Base-by-base conservation (phyloP, 176 grass and related monocot genomes). In the Musa schizocarpa region DNA sequence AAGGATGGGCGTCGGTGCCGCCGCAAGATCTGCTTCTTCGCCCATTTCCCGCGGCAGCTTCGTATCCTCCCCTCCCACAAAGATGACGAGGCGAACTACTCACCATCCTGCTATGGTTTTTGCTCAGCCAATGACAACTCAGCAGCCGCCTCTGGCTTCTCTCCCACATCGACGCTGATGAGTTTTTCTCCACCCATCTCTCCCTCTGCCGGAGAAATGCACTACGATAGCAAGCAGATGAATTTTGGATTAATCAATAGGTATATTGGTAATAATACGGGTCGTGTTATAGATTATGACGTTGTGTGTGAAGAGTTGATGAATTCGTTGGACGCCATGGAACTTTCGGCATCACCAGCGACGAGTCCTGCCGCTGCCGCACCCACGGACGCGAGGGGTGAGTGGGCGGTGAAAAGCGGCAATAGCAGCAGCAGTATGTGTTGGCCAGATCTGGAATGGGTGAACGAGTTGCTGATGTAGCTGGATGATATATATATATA, bases 21-120 rank as follows among this genome's bases (percentile, higher is more conserved):
- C 4, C 67, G 67, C 13, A 69, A 69, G 26, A 34, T 69, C 26
- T 69, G 67, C 27, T 69, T 69, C 67, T 69, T 69, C 34, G 67
- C 67, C 26, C 67, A 69, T 29, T 69, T 29, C 13, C 67, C 67
- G 3, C 67, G 13, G 3, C 67, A 69, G 67, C 34, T 69, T 29
- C 34, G 67, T 17, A 16, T 49, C 26, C 67, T 69, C 29, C 34
- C 67, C 7, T 49, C 67, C 26, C 34, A 17, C 27, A 43, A 43
- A 43, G 4, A 6, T 43, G 34, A 43, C 34, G 34, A 43, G 34
- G 6, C 34, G 34, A 43, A 43, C 34, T 6, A 43, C 34, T 43
- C 34, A 43, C 34, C 4, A 43, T 43, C 34, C 34, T 43, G 34
- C 34, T 43, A 43, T 43, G 34, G 34, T 43, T 43, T 43, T 43